Evolutionary conservation across 2,329 filamentous ascomycete genomes (phyloP), one percentile per base, ranked within the genome.

Genomic region (Nemania diffusa): DNA sequence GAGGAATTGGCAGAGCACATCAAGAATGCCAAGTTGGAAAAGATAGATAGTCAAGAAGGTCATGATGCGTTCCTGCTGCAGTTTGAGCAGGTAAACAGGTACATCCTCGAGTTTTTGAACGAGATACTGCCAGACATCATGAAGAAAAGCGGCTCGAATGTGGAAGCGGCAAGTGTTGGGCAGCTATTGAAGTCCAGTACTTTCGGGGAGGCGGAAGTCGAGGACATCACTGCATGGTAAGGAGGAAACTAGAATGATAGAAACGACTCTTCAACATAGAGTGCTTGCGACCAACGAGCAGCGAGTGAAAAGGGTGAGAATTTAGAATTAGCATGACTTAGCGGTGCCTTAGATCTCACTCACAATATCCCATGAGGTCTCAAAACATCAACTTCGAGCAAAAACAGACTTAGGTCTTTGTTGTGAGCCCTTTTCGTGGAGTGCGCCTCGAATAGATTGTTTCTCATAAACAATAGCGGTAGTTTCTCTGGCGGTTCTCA

Each of bases 41-140:
- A 90, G 53, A 99, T 99, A 67, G 93, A 98, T 75, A 97, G 92
- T 68, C 92, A 93, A 0, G 96, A 99, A 78, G 96, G 96, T 0
- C 96, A 99, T 75, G 96, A 99, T 79, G 96, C 96, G 0, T 99
- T 99, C 79, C 81, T 99, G 75, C 82, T 99, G 62, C 95, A 99
- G 79, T 99, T 99, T 76, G 93, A 97, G 82, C 95, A 98, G 81
- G 96, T 98, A 66, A 99, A 99, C 80, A 85, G 84, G 34, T 93
- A 97, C 77, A 89, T 97, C 57, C 81, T 97, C 20, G 88, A 87
- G 1, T 99, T 99, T 77, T 84, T 99, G 79, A 87, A 90, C 65
- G 90, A 95, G 74, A 89, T 91, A 2, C 79, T 99, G 32, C 93
- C 94, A 0, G 92, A 97, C 72, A 95, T 99, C 71, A 97, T 98